Evolutionary conservation across 2,329 filamentous ascomycete genomes (phyloP).

Genomic region (Beauveria sp.): DNA sequence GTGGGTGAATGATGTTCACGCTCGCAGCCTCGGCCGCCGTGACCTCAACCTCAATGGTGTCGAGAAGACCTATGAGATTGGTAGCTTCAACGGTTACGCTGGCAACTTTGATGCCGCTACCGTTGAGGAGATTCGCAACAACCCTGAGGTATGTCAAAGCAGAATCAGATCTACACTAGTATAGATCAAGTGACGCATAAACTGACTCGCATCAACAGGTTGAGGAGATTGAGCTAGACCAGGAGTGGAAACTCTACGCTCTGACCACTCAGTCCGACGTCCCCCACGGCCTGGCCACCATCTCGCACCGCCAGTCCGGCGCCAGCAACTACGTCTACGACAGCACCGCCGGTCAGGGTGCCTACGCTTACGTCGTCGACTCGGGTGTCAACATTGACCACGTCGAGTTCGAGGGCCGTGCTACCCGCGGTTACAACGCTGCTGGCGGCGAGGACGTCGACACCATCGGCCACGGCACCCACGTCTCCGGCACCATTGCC

Average conservation of each 20-base stretch:
- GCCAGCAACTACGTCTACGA: constrained; percentile 30
- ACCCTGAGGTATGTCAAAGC: constrained; percentile 28
- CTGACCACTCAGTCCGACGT: constrained; percentile 26
- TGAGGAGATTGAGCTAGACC: constrained; percentile 25
- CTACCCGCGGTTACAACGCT: constrained; percentile 21
- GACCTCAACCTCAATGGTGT: constrained; percentile 24
- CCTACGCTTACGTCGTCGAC: constrained; percentile 57
- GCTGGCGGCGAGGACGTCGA: constrained; percentile 46
- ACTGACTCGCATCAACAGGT: constrained; percentile 19
- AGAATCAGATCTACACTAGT: neutral
- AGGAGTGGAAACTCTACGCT: constrained; percentile 18
- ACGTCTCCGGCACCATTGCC: constrained; percentile 55
- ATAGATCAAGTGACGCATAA: neutral
- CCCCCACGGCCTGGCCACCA: constrained; percentile 36
- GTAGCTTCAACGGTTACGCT: constrained; percentile 32
- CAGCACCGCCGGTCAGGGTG: constrained; percentile 42
- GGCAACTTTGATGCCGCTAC: constrained; percentile 35
- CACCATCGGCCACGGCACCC: constrained; percentile 50
- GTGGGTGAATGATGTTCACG: constrained; percentile 26
- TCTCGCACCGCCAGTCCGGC: constrained; percentile 32
- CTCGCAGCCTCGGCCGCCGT: constrained; percentile 25
- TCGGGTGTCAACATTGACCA: constrained; percentile 54
- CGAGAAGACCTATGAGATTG: constrained; percentile 24
- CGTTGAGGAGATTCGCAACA: constrained; percentile 30
- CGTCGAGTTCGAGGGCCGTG: constrained; percentile 48